These are phyloP conservation scores for Pseudodiploospora longispora DNA, from an alignment of 2,329 filamentous ascomycete species.

Conservation along the genomic window DNA sequence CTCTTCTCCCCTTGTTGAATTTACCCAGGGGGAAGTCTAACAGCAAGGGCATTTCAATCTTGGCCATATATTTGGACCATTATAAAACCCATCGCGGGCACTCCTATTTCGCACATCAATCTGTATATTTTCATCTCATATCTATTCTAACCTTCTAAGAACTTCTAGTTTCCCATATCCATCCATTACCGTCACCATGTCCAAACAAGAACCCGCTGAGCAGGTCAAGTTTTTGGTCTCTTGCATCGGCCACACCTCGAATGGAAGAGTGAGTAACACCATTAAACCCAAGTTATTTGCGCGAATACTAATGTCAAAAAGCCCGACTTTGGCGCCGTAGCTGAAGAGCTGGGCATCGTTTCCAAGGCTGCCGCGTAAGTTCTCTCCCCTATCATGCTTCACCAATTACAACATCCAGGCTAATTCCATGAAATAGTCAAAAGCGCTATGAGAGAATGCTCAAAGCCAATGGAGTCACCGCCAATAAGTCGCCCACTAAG, in stretches of 20 bases:
- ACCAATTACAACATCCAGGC: background rate
- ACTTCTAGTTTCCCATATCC: too few relatives aligned
- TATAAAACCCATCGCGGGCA: too few relatives aligned
- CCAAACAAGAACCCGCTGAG: constrained; percentile 39
- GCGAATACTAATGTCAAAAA: constrained; percentile 21
- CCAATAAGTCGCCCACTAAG: constrained; percentile 9
- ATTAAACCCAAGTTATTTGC: background rate
- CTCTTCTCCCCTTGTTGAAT: too few relatives aligned
- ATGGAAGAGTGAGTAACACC: constrained; percentile 45
- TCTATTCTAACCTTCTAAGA: too few relatives aligned
- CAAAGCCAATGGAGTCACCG: constrained; percentile 45
- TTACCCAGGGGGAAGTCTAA: too few relatives aligned
- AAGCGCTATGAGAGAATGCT: constrained; percentile 62
- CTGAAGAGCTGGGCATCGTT: constrained; percentile 53
- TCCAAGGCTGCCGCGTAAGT: constrained; percentile 64
- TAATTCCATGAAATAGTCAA: constrained; percentile 35
- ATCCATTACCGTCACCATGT: constrained; percentile 32
- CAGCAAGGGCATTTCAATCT: too few relatives aligned
- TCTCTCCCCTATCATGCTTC: background rate
- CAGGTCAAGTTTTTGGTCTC: constrained; percentile 59
- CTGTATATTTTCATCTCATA: too few relatives aligned
- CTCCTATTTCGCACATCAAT: too few relatives aligned
- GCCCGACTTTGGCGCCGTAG: constrained; percentile 60
- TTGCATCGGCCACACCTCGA: constrained; percentile 54
- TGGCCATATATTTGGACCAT: too few relatives aligned